Base-by-base conservation (phyloP, 139 green algal species). In the Diplosphaera chodatii region DNA sequence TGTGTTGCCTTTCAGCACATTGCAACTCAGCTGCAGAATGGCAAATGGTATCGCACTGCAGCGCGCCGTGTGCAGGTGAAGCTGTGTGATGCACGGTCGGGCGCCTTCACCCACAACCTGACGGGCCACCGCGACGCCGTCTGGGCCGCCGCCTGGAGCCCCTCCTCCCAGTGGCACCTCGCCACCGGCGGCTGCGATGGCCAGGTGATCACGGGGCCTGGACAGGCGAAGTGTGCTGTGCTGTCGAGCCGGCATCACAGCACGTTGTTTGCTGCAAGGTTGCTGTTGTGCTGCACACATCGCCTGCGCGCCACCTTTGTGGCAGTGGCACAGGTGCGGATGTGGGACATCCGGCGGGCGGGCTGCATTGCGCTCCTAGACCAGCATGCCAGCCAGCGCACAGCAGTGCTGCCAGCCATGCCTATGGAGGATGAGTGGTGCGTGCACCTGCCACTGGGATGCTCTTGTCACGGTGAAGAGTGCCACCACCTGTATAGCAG, bases 261-360 rank as follows among this genome's bases (percentile, higher is more conserved):
- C 41, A 48, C 31, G 23, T 30, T 25, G 13, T 62, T 22, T n/a
- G n/a, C n/a, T 40, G 20, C 27, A n/a, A 18, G 21, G 20, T 13
- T n/a, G n/a, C n/a, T n/a, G n/a, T n/a, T n/a, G n/a, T n/a, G n/a
- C n/a, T n/a, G n/a, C n/a, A n/a, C n/a, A n/a, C n/a, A n/a, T n/a
- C n/a, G n/a, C n/a, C n/a, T n/a, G n/a, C n/a, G n/a, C n/a, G n/a
- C n/a, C n/a, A n/a, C n/a, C n/a, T n/a, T n/a, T 18, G 25, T 20
- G 4, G 10, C 32, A 3, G 3, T 65, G 28, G 32, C 56, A 63
- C 83, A 91, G 82, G 67, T 94, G 23, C 77, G 86, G 16, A 67
- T 93, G 41, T 96, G 90, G 90, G 90, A 96, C 74, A 80, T 93
- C 4, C 79, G 90, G 13, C 81, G 83, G 18, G 73, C 86, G 0